phyloP scores from a whole-genome alignment of 1,284 basidiomycete genomes.

The Marasmius tenuissimus region DNA sequence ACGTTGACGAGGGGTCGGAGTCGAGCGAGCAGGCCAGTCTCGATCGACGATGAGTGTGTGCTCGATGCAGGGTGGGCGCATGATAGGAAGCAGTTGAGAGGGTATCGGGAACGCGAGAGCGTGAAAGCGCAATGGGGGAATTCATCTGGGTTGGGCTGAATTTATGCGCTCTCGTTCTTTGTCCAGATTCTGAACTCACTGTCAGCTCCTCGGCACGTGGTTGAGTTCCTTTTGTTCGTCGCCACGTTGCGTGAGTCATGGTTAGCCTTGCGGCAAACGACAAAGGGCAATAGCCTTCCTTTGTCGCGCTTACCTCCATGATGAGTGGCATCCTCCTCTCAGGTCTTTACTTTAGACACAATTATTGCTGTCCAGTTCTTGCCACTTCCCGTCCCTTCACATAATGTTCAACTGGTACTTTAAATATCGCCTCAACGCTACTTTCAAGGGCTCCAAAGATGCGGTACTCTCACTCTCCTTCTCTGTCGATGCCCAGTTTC shows the following conservation, averaged over 20 bases:
- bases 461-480: not conserved
- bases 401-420: too few relatives aligned
- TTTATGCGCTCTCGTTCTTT: not conserved
- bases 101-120: not conserved
- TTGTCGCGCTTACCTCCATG: too few relatives aligned
- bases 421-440: not conserved
- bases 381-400: not conserved
- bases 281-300: too few relatives aligned
- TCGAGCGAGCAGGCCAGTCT: not conserved
- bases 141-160: not conserved
- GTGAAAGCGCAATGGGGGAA: not conserved
- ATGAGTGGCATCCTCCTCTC: too few relatives aligned
- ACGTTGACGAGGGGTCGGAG: not conserved
- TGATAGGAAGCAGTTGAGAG: not conserved
- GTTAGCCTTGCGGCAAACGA: too few relatives aligned
- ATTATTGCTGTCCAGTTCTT: not conserved
- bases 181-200: too few relatives aligned
- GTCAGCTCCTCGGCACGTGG: too few relatives aligned
- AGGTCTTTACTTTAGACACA: not conserved
- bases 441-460: not conserved
- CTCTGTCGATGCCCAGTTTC: not conserved
- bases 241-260: too few relatives aligned
- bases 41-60: not conserved
- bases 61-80: not conserved
- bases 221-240: too few relatives aligned